These are phyloP conservation scores for Hyparrhenia diplandra DNA, from an alignment of 176 grass and related monocot genomes.

Conservation along the genomic window DNA sequence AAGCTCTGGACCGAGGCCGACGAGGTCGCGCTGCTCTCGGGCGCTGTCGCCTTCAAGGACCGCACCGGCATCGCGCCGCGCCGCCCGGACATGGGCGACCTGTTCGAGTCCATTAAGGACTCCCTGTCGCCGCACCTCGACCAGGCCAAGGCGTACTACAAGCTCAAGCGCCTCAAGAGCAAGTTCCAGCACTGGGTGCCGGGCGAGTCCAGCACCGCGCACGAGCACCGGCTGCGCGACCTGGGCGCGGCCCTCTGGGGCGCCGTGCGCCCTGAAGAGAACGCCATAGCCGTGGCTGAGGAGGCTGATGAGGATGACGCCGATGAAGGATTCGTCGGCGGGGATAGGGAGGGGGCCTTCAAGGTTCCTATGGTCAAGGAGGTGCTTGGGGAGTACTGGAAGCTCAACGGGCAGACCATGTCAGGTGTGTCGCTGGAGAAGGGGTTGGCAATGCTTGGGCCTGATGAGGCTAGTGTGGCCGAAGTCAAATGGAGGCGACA, in stretches of 20 bases:
- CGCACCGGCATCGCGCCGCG: constrained; percentile 45
- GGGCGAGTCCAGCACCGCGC: constrained; percentile 7
- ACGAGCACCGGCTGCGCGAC: constrained; percentile 54
- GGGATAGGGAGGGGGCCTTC: not conserved
- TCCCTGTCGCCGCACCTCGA: constrained; percentile 43
- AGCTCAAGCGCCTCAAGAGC: constrained; percentile 89
- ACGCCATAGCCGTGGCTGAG: not conserved
- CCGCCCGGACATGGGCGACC: constrained; percentile 33
- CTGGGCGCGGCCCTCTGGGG: constrained; percentile 58
- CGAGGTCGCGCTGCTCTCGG: constrained; percentile 52
- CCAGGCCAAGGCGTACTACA: constrained; percentile 70
- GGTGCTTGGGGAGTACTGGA: constrained; percentile 69
- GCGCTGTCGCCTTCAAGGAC: constrained; percentile 48
- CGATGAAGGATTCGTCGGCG: not conserved
- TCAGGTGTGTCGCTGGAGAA: constrained; percentile 56
- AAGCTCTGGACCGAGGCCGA: constrained; percentile 73
- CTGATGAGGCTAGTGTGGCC: constrained; percentile 9
- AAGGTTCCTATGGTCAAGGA: constrained; percentile 43
- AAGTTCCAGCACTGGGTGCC: constrained; percentile 47
- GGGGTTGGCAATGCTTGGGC: constrained; percentile 33
- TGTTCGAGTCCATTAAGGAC: constrained; percentile 47
- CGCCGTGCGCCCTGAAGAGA: not conserved
- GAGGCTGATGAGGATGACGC: constrained; percentile 8
- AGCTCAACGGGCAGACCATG: constrained; percentile 30
- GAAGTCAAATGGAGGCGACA: constrained; percentile 69